Evolutionary conservation across 2,329 filamentous ascomycete species (phyloP), one percentile per base, ranked within the genome.

Genomic region (Cercospora sojina): DNA sequence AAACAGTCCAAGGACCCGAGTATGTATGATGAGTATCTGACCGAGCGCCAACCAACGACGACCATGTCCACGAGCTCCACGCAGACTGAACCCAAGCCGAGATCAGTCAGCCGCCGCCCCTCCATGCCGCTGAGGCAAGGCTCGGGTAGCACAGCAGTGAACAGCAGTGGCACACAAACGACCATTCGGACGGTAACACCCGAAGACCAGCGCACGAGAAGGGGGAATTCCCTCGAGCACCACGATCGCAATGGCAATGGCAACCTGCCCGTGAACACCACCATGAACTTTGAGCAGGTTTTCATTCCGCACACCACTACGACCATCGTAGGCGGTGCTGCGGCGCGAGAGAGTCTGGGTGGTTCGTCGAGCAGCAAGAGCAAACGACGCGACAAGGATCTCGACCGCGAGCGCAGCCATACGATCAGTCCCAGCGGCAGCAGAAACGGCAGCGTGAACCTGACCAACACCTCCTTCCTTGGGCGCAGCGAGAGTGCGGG

Each of bases 161-260:
- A 62, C 59, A 68, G 64, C 67, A 65, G 61, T 62, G 62, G 51
- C 27, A 64, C 65, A 23, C 63, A 67, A 47, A 67, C 66, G 69
- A 86, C 85, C 55, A 86, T 89, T 73, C 87, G 89, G 69, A 81
- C 88, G 64, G 87, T 91, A 70, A 91, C 89, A 68, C 88, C 89
- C 70, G 90, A 92, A 51, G 61, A 72, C 47, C 53, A 66, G 49
- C 64, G 66, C 60, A 64, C 62, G 32, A 49, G 64, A 59, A 65
- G 66, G 58, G 66, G 61, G 29, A 20, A 23, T 20, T 64, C 62
- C 32, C 56, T 58, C 35, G 62, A 64, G 25, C 38, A 64, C 38
- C 35, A 49, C 20, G 35, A 64, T 10, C 35, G 53, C 32, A 51
- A 49, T 38, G 62, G 62, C 49, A 67, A 65, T 59, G 69, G 69